Evolutionary conservation across 2,329 filamentous ascomycete species (phyloP).

Genomic region (Epichloe brachyelytri): DNA sequence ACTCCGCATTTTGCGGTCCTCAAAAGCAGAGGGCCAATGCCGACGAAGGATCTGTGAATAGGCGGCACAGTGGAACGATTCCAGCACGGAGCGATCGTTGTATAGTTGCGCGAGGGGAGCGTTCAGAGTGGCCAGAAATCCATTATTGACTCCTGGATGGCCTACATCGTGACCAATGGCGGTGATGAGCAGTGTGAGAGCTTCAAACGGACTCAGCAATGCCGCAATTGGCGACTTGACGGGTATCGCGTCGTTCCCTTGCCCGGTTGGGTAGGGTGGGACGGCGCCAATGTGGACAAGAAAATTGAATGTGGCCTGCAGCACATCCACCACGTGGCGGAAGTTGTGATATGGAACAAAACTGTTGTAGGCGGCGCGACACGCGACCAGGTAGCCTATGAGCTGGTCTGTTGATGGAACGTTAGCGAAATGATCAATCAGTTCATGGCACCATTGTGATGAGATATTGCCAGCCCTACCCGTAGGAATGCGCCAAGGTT

Average conservation of each 20-base stretch:
- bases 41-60: slow-evolving; percentile 90
- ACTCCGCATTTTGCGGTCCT: slow-evolving; percentile 66
- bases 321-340: slow-evolving; percentile 87
- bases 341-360: slow-evolving; percentile 99
- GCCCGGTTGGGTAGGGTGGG: slow-evolving; percentile 46
- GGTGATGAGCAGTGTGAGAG: slow-evolving; percentile 76
- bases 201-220: slow-evolving; percentile 76
- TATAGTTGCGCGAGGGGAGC: slow-evolving; percentile 89
- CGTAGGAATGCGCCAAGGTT: slow-evolving; percentile 65
- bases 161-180: slow-evolving; percentile 98
- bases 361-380: slow-evolving; percentile 86
- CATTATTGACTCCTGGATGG: slow-evolving; percentile 95
- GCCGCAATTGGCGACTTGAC: slow-evolving; percentile 54
- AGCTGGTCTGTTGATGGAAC: slow-evolving; percentile 51
- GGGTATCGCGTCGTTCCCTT: slow-evolving; percentile 15
- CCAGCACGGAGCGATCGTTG: slow-evolving; percentile 91
- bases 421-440: slow-evolving; percentile 24
- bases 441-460: background rate
- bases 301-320: slow-evolving; percentile 88
- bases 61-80: slow-evolving; percentile 94
- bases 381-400: slow-evolving; percentile 73
- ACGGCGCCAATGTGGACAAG: slow-evolving; percentile 68
- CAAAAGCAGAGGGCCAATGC: slow-evolving; percentile 78
- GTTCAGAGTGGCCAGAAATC: slow-evolving; percentile 84
- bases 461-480: slow-evolving; percentile 39